Evolutionary conservation across 106 monocot genomes (phyloP).

Genomic region (Dendrobium catenatum): DNA sequence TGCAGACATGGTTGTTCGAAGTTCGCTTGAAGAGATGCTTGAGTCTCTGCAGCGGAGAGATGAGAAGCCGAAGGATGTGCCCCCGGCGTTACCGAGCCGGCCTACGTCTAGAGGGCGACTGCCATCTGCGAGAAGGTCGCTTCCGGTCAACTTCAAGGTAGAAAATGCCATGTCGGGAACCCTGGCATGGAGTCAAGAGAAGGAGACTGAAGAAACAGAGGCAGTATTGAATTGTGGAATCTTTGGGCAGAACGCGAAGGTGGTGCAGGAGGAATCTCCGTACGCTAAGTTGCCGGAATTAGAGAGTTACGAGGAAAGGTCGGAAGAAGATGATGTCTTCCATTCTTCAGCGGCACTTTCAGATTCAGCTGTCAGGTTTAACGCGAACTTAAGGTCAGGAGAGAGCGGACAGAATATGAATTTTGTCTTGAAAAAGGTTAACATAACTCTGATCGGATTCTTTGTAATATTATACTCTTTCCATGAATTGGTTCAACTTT

Average conservation of each 20-base stretch:
- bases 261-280: conserved; percentile 18
- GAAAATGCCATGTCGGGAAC: background rate
- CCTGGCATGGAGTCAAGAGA: background rate
- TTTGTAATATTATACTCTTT: no score
- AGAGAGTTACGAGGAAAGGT: background rate
- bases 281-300: conserved; percentile 12
- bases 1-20: conserved; percentile 6
- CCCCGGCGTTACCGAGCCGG: conserved; percentile 37
- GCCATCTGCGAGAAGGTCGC: conserved; percentile 28
- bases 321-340: background rate
- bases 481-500: no score
- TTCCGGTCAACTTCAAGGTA: conserved; percentile 20
- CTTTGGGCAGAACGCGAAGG: conserved; percentile 10
- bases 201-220: conserved; percentile 9
- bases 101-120: conserved; percentile 24
- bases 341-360: background rate
- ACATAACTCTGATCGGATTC: background rate
- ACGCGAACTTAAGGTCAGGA: conserved; percentile 8
- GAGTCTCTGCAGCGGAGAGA: conserved; percentile 30
- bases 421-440: background rate
- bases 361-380: background rate
- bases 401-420: background rate
- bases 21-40: conserved; percentile 47
- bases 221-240: conserved; percentile 13
- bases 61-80: conserved; percentile 32